Conservation (phyloP, 345 rosid species). For the Trapa bicornis region DNA sequence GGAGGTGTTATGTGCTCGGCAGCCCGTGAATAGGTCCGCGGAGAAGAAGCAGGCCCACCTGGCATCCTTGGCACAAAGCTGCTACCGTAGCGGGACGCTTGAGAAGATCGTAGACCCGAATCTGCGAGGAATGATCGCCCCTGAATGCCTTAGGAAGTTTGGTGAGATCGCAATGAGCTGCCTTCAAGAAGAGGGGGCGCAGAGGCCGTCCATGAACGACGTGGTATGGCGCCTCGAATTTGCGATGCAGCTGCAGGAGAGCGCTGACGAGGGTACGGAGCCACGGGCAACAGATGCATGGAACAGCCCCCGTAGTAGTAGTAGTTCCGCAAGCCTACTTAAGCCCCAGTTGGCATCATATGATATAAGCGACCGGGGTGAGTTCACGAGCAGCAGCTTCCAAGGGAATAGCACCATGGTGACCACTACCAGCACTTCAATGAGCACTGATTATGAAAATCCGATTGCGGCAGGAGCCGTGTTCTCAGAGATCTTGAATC, state of each 20-base stretch:
- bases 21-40: not conserved
- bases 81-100: conserved; percentile 1
- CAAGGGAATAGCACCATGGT: not conserved
- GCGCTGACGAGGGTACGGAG: conserved; percentile 4
- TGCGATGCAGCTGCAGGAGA: conserved; percentile 14
- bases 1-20: conserved; percentile 21
- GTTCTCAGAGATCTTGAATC: conserved; percentile 21
- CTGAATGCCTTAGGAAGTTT: conserved; percentile 13
- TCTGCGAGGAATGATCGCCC: conserved; percentile 10
- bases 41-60: conserved; percentile 8
- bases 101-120: conserved; percentile 15
- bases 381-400: not conserved
- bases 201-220: conserved; percentile 17
- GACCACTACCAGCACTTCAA: conserved; percentile 7
- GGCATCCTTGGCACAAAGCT: conserved; percentile 12
- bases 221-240: conserved; percentile 14
- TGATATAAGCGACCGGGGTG: not conserved
- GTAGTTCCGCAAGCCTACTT: not conserved
- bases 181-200: conserved; percentile 3
- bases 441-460: not conserved
- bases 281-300: not conserved
- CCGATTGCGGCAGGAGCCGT: conserved; percentile 8
- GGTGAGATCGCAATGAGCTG: conserved; percentile 12
- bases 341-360: not conserved
- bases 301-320: not conserved